These are phyloP conservation scores for Xylaria bambusicola DNA, from an alignment of 495 filamentous ascomycete species.

Conservation along the genomic window DNA sequence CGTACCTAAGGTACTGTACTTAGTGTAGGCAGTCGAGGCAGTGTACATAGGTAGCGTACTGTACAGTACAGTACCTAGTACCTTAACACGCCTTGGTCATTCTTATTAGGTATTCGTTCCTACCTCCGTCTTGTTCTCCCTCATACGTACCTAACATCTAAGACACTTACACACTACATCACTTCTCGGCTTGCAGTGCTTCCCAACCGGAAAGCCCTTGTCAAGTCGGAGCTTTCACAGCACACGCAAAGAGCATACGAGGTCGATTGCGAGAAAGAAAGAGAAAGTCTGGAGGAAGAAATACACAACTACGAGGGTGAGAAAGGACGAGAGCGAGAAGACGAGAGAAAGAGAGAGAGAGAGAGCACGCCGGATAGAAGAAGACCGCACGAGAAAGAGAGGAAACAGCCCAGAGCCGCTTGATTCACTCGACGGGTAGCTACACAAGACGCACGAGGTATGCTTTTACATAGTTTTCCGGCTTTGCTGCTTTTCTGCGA, in stretches of 20 bases:
- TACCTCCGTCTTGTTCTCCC: constrained; percentile 5
- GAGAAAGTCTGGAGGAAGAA: too few relatives aligned
- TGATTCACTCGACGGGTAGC: constrained; percentile 24
- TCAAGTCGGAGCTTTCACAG: background rate
- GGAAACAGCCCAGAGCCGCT: constrained; percentile 7
- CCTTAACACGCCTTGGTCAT: constrained; percentile 3
- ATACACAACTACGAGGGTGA: background rate
- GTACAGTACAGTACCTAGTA: too few relatives aligned
- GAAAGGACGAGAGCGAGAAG: background rate
- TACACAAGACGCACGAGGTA: constrained; percentile 35
- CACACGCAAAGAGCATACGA: constrained; percentile 7
- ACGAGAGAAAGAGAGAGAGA: background rate
- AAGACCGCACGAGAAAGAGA: background rate
- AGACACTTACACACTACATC: constrained; percentile 13
- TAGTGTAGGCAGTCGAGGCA: background rate
- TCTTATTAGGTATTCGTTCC: constrained; percentile 13
- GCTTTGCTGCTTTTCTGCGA: constrained; percentile 20
- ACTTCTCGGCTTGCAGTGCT: constrained; percentile 1
- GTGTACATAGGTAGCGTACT: constrained; percentile 7
- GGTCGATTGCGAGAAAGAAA: too few relatives aligned
- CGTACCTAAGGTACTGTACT: too few relatives aligned
- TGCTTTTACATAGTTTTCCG: constrained; percentile 32
- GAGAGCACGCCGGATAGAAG: too few relatives aligned
- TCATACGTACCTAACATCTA: constrained; percentile 16
- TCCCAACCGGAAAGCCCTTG: constrained; percentile 1